Evolutionary conservation across 176 grass and related monocot species (phyloP), one percentile per base, ranked within the genome.

Genomic region (Carex pumila): DNA sequence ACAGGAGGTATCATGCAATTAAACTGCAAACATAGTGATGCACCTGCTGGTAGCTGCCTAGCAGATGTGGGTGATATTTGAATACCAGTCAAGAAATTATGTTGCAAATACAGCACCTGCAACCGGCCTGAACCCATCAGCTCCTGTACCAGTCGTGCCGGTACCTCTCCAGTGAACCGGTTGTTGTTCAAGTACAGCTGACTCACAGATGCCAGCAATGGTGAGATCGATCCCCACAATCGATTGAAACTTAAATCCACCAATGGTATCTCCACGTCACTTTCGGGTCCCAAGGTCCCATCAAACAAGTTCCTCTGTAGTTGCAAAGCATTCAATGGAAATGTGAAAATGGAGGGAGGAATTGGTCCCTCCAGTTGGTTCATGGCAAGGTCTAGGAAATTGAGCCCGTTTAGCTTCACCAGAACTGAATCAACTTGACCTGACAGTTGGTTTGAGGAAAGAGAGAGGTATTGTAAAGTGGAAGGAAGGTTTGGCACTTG

Each of bases 111-210:
- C 6, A 98, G 86, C 85, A 98, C 66, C 88, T 94, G 91, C 79
- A 98, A 79, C 3, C 92, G 85, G 15, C 89, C 89, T 83, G 71
- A 79, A 52, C 91, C 91, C 1, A 97, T 90, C 19, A 98, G 90
- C 84, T 91, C 90, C 82, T 94, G 92, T 80, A 98, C 92, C 61
- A 98, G 81, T 72, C 91, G 66, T 56, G 89, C 80, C 17, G 95
- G 95, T 12, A 98, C 95, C 37, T 94, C 92, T 55, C 95, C 95
- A 54, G 90, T 91, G 87, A 98, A 98, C 84, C 95, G 82, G 87
- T 98, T 98, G 86, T 98, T 98, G 89, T 98, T 93, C 19, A 98
- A 88, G 85, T 94, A 98, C 22, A 98, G 95, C 84, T 92, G 89
- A 65, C 87, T 85, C 12, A 94, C 89, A 9, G 90, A 83, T 0